Conservation (phyloP, 2,329 filamentous ascomycete genomes). For the Scedosporium dehoogii region DNA sequence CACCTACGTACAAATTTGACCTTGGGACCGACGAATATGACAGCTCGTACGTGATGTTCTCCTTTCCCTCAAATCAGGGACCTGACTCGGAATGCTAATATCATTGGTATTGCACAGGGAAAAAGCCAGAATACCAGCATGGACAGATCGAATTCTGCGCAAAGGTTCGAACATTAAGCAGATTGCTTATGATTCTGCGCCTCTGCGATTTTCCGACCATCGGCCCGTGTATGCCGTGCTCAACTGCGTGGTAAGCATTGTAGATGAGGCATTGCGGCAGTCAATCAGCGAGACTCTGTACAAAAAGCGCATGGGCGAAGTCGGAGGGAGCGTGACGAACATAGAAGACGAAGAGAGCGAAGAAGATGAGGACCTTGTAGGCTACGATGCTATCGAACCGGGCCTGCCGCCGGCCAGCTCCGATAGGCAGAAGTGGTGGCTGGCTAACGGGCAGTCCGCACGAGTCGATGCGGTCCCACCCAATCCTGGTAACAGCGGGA, state of each 20-base stretch:
- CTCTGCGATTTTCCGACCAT: slow-evolving; percentile 86
- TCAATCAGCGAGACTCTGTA: slow-evolving; percentile 68
- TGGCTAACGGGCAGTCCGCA: slow-evolving; percentile 62
- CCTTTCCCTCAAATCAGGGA: slow-evolving; percentile 9
- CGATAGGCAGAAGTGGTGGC: slow-evolving; percentile 61
- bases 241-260: slow-evolving; percentile 68
- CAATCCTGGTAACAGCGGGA: slow-evolving; percentile 29
- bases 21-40: slow-evolving; percentile 83
- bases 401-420: slow-evolving; percentile 61
- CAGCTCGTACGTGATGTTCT: slow-evolving; percentile 76
- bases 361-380: slow-evolving; percentile 71
- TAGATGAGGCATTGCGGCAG: slow-evolving; percentile 67
- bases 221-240: slow-evolving; percentile 91
- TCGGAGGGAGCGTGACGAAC: slow-evolving; percentile 53
- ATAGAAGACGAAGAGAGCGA: slow-evolving; percentile 39
- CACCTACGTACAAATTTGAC: slow-evolving; percentile 94
- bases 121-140: slow-evolving; percentile 89
- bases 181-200: slow-evolving; percentile 70
- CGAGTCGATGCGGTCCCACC: slow-evolving; percentile 63
- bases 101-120: slow-evolving; percentile 42
- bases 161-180: slow-evolving; percentile 80
- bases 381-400: slow-evolving; percentile 74
- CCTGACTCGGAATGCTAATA: no score
- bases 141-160: slow-evolving; percentile 88
- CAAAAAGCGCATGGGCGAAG: slow-evolving; percentile 52